phyloP scores from a whole-genome alignment of 2,329 filamentous ascomycete species.

The Colletotrichum sp. region DNA sequence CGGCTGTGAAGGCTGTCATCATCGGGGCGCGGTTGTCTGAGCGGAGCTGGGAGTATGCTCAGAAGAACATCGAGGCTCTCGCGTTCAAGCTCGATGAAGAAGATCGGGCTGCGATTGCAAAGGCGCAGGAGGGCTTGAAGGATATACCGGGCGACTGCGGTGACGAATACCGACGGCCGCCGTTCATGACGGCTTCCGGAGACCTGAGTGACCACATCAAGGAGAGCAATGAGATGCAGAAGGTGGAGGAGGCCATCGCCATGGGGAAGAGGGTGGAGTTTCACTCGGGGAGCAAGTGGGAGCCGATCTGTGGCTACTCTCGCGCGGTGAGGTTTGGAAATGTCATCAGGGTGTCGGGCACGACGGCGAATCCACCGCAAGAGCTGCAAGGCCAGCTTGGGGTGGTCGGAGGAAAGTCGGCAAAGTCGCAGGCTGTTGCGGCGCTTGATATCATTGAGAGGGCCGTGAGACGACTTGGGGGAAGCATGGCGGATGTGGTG shows the following conservation, averaged over 20 bases:
- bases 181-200: conserved; percentile 3
- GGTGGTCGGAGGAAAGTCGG: background rate
- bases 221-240: background rate
- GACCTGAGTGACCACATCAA: background rate
- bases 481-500: conserved; percentile 8
- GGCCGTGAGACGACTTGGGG: background rate
- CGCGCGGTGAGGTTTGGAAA: background rate
- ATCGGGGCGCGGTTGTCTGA: conserved; percentile 31
- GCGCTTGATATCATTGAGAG: background rate
- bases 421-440: conserved; percentile 2
- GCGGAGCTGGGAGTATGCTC: conserved; percentile 30
- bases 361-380: background rate
- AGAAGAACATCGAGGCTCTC: conserved; percentile 25
- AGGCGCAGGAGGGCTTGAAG: conserved; percentile 13
- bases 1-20: conserved; percentile 53
- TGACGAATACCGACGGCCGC: conserved; percentile 25
- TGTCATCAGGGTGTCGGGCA: background rate
- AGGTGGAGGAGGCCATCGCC: background rate
- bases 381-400: background rate
- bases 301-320: background rate
- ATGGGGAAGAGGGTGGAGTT: background rate
- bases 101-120: conserved; percentile 21
- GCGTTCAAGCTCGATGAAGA: conserved; percentile 25
- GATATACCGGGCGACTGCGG: conserved; percentile 30
- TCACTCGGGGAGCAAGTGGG: conserved; percentile 1